These are phyloP conservation scores for Puccinia novopanici DNA, from an alignment of 1,284 basidiomycete species.

Conservation along the genomic window DNA sequence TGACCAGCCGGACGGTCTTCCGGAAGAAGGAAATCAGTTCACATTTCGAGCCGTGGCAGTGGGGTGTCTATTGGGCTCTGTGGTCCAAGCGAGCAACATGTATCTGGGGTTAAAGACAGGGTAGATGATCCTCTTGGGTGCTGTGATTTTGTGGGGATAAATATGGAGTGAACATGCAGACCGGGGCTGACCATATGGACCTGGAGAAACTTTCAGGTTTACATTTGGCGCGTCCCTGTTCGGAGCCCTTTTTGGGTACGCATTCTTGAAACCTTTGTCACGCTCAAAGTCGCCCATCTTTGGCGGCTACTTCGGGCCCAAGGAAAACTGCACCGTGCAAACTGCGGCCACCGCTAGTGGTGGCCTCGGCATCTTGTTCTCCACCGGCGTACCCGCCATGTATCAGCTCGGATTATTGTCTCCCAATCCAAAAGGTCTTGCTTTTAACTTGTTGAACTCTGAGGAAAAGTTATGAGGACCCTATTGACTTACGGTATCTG, in stretches of 20 bases:
- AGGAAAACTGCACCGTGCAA: constrained; percentile 70
- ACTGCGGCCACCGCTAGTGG: constrained; percentile 65
- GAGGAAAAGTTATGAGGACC: too few species aligned
- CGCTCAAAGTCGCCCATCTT: constrained; percentile 63
- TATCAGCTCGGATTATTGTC: constrained; percentile 66
- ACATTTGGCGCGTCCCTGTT: constrained; percentile 69
- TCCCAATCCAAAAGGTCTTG: constrained; percentile 60
- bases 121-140: constrained; percentile 16
- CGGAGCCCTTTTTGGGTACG: constrained; percentile 69
- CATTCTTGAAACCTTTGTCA: constrained; percentile 68
- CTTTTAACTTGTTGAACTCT: too few species aligned
- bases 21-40: constrained; percentile 66
- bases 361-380: constrained; percentile 68
- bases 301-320: constrained; percentile 68
- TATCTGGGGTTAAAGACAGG: constrained; percentile 69
- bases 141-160: too few species aligned
- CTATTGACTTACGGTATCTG: neutral
- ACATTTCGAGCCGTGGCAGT: constrained; percentile 67
- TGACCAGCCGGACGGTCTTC: constrained; percentile 59
- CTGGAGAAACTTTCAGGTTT: constrained; percentile 61
- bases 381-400: constrained; percentile 70
- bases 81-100: constrained; percentile 69
- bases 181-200: too few species aligned
- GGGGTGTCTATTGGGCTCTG: constrained; percentile 67
- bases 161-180: too few species aligned